Evolutionary conservation across 2,329 filamentous ascomycete species (phyloP).

Genomic region (Cladosporium sp.): DNA sequence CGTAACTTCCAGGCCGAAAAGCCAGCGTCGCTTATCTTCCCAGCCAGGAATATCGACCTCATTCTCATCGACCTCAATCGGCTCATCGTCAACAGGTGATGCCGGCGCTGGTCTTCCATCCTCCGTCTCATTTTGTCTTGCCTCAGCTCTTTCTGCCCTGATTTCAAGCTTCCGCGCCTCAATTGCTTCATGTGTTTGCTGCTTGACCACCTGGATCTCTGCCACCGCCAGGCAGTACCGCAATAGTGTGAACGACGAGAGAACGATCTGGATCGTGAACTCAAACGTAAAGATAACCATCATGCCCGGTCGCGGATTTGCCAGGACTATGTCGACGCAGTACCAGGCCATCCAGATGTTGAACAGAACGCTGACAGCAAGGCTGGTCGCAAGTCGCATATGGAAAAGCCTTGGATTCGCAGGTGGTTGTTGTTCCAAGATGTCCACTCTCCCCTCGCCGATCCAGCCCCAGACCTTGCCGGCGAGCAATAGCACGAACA

Average conservation of each 20-base stretch:
- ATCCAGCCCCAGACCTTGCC: conserved; percentile 99
- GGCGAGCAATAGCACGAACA: conserved; percentile 90
- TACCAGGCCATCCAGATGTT: conserved; percentile 79
- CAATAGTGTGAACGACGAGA: conserved; percentile 73
- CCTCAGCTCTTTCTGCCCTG: conserved; percentile 45
- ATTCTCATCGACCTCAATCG: conserved; percentile 76
- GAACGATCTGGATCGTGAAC: conserved; percentile 82
- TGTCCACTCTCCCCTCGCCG: conserved; percentile 88
- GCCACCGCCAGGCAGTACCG: conserved; percentile 77
- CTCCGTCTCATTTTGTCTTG: conserved; percentile 38
- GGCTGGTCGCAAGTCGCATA: conserved; percentile 72
- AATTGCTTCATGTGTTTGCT: conserved; percentile 70
- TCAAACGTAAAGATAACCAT: conserved; percentile 99
- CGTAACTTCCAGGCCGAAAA: conserved; percentile 79
- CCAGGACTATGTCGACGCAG: conserved; percentile 77
- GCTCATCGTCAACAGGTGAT: conserved; percentile 57
- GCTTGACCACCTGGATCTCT: conserved; percentile 72
- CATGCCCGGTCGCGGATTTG: conserved; percentile 90
- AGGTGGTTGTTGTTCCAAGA: conserved; percentile 92
- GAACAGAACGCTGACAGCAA: conserved; percentile 76
- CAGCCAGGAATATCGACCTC: conserved; percentile 94
- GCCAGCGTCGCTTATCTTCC: conserved; percentile 92
- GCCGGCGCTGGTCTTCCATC: conserved; percentile 39
- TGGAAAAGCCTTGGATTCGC: conserved; percentile 88
- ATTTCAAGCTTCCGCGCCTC: conserved; percentile 69